Conservation (phyloP, 345 rosid species). For the Microthlaspi erraticum region DNA sequence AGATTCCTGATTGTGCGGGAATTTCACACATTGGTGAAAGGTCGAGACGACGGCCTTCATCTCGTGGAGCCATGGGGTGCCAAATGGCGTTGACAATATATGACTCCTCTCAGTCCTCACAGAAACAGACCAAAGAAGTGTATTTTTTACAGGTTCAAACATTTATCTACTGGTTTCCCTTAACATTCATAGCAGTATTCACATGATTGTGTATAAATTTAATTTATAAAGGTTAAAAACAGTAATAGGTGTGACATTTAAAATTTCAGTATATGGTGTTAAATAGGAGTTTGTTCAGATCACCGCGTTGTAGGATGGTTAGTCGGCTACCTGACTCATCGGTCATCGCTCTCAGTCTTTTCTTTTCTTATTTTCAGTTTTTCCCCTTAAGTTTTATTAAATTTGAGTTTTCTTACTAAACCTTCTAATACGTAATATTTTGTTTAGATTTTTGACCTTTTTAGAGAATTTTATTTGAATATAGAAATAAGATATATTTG, state of each 20-base stretch:
- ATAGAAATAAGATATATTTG: too few species aligned
- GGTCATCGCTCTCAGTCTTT: constrained; percentile 19
- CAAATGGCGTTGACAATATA: too few species aligned
- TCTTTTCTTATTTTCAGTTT: background rate
- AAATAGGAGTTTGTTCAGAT: constrained; percentile 19
- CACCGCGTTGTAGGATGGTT: constrained; percentile 24
- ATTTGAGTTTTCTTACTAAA: background rate
- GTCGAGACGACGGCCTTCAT: too few species aligned
- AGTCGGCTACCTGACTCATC: constrained; percentile 37
- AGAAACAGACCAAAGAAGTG: too few species aligned
- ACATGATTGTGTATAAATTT: background rate
- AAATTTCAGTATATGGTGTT: background rate
- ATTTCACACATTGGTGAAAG: too few species aligned
- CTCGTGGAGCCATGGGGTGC: too few species aligned
- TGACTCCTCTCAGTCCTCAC: too few species aligned
- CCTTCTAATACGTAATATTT: background rate
- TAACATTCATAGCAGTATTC: background rate
- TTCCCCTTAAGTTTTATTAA: background rate
- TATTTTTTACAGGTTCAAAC: background rate
- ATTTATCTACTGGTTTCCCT: background rate
- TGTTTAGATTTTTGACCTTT: background rate
- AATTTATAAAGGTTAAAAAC: background rate
- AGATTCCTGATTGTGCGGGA: too few species aligned
- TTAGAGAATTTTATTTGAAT: background rate
- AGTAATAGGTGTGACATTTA: constrained; percentile 2